phyloP scores from a whole-genome alignment of 116 monocot genomes.

The Iris pallida region DNA sequence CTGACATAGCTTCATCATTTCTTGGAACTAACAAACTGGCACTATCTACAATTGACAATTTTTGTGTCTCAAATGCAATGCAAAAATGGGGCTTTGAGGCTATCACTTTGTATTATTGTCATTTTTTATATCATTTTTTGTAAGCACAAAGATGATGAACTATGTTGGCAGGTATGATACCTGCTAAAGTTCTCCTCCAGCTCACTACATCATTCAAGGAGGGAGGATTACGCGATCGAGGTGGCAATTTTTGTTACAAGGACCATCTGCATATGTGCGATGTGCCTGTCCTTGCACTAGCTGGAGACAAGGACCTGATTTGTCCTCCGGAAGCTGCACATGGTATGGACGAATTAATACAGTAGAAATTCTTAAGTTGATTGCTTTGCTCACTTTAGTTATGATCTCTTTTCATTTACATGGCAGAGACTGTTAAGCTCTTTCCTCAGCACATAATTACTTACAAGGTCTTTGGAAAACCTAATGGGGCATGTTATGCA shows the following conservation, averaged over 20 bases:
- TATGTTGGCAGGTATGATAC: conserved; percentile 63
- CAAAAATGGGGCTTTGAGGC: too few relatives aligned
- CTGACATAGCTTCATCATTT: too few relatives aligned
- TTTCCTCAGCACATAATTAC: conserved; percentile 53
- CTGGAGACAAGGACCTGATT: conserved; percentile 86
- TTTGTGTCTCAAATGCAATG: too few relatives aligned
- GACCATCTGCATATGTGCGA: conserved; percentile 58
- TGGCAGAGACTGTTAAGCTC: conserved; percentile 78
- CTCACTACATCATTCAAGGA: conserved; percentile 80
- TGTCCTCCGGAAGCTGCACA: conserved; percentile 96
- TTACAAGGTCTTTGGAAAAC: conserved; percentile 74
- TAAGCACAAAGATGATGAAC: too few relatives aligned
- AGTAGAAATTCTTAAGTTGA: not conserved
- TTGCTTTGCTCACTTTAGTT: not conserved
- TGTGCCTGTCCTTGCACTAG: conserved; percentile 77
- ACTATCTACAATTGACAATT: too few relatives aligned
- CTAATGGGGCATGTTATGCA: conserved; percentile 80
- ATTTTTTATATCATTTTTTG: too few relatives aligned
- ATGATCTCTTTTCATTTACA: not conserved
- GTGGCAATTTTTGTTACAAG: conserved; percentile 68
- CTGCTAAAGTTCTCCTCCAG: conserved; percentile 81
- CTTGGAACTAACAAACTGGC: too few relatives aligned
- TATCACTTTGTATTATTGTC: too few relatives aligned
- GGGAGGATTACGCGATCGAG: conserved; percentile 62
- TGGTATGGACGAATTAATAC: conserved; percentile 35